These are phyloP conservation scores for Leishmania guyanensis DNA, from an alignment of 208 protist species.

Conservation along the genomic window DNA sequence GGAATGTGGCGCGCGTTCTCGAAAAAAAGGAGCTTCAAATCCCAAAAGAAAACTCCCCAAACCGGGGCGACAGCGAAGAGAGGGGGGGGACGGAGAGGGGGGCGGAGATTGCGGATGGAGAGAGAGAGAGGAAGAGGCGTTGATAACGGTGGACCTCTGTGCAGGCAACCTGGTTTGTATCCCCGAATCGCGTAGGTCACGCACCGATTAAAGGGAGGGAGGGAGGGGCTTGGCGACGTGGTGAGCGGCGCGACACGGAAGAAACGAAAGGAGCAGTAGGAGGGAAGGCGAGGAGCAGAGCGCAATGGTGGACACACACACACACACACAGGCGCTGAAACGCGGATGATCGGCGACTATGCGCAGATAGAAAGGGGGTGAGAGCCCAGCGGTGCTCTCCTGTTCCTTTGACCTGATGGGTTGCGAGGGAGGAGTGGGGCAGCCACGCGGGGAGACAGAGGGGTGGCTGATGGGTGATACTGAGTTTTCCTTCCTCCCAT, in stretches of 20 bases:
- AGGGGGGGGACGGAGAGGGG: background rate
- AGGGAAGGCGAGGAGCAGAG: background rate
- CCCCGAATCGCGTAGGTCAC: background rate
- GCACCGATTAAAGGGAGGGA: background rate
- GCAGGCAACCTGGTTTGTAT: background rate
- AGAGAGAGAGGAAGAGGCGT: background rate
- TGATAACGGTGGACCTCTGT: background rate
- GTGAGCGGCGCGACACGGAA: background rate
- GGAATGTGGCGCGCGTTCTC: too few relatives aligned
- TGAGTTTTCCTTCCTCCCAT: background rate
- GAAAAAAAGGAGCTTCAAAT: too few relatives aligned
- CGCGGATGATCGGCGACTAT: background rate
- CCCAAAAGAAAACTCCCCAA: too few relatives aligned
- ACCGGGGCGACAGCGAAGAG: background rate
- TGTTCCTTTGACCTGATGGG: background rate
- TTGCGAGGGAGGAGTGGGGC: background rate
- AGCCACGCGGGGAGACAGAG: too few relatives aligned
- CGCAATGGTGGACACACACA: background rate
- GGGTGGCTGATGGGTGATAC: too few relatives aligned
- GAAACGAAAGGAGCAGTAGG: background rate
- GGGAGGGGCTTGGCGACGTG: background rate
- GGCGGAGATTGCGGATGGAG: background rate
- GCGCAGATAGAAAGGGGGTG: background rate
- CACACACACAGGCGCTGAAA: background rate
- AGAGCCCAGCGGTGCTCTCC: background rate